Percentiles rank a stretch among this genome's conserved stretches.
phyloP scores from a whole-genome alignment of 768 basidiomycete genomes.

The Phlebiopsis flavidoalba region DNA sequence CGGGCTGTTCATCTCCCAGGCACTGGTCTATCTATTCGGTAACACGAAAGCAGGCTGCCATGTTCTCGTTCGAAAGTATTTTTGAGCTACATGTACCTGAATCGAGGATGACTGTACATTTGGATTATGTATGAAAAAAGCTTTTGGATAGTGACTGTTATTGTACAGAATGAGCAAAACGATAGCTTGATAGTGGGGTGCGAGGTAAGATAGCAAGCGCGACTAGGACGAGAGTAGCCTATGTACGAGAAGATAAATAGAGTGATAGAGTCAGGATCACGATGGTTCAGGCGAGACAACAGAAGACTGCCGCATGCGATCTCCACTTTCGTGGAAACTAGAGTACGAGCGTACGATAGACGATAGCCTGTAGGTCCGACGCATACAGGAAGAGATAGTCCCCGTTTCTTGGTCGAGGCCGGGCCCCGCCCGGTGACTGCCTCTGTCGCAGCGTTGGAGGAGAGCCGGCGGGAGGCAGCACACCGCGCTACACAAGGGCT shows the following conservation, averaged over 20 bases:
- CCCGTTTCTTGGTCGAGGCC: constrained; percentile 10
- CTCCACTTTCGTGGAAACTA: constrained; percentile 7
- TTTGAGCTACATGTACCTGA: background rate
- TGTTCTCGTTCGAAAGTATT: constrained; percentile 69
- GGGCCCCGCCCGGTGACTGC: constrained; percentile 4
- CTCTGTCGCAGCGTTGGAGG: constrained; percentile 7
- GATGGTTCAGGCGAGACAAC: background rate
- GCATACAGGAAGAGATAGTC: too few relatives aligned
- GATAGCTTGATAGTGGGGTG: background rate
- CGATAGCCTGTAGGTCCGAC: too few relatives aligned
- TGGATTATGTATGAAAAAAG: background rate
- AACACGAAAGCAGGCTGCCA: constrained; percentile 76
- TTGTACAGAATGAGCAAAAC: background rate
- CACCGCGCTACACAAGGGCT: constrained; percentile 1
- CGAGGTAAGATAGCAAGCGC: background rate
- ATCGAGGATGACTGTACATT: background rate
- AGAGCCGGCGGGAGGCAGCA: constrained; percentile 8
- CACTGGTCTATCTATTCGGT: constrained; percentile 84
- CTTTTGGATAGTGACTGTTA: background rate
- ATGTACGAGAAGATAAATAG: constrained; percentile 2
- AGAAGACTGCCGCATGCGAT: background rate
- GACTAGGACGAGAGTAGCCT: background rate
- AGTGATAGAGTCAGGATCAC: background rate
- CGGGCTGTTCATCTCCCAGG: constrained; percentile 84
- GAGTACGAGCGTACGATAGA: constrained; percentile 10